A percentile compares a stretch with the other conserved stretches of the same genome.
phyloP scores from a whole-genome alignment of 2,329 filamentous ascomycete species.

The Pyricularia grisea region DNA sequence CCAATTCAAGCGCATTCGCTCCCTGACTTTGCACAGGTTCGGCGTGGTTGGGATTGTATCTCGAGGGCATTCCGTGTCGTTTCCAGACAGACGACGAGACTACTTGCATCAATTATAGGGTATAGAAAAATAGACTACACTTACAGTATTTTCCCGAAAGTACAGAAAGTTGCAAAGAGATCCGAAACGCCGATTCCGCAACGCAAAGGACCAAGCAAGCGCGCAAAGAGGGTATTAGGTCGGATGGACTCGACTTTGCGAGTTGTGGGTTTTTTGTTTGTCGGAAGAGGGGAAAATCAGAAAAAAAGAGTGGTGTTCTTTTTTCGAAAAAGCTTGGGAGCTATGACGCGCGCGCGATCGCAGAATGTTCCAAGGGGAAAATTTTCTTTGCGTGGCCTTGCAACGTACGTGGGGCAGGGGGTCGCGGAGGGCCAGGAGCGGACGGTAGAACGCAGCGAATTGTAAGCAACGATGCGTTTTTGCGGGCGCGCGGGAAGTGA shows the following conservation, averaged over 20 bases:
- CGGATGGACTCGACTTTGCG: neutral
- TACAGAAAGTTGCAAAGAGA: neutral
- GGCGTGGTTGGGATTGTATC: neutral
- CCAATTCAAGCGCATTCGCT: neutral
- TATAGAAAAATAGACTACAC: neutral
- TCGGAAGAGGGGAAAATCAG: neutral
- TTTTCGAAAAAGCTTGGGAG: neutral
- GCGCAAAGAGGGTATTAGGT: neutral
- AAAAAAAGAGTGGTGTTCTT: neutral
- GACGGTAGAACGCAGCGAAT: neutral
- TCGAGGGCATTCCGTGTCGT: neutral
- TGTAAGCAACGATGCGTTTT: neutral
- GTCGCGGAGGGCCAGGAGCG: neutral
- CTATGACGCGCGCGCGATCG: neutral
- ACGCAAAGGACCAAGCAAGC: neutral
- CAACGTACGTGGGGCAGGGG: neutral
- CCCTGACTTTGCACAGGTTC: neutral
- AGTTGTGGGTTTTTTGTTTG: neutral
- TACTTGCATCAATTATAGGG: neutral
- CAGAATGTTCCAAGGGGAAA: neutral
- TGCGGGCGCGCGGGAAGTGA: neutral
- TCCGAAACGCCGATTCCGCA: neutral
- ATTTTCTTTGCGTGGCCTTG: neutral
- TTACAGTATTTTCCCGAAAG: neutral
- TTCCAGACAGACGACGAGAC: neutral